Conservation (phyloP, 371 early-diverging fungal species). For the Mucor lusitanicus region DNA sequence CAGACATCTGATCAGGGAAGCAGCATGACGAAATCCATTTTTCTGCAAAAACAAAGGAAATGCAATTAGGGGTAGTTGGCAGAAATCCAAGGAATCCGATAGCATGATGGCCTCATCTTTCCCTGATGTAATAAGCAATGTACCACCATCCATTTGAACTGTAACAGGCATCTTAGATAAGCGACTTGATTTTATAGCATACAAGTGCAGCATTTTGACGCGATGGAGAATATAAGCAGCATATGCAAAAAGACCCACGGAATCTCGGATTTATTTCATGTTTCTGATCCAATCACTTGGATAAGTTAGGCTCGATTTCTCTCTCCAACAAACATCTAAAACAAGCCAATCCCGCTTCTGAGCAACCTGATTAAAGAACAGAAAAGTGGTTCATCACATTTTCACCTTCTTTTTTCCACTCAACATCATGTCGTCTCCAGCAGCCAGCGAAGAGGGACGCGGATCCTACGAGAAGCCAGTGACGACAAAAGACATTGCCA, state of each 20-base stretch:
- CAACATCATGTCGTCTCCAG: neutral
- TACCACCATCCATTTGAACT: too few species aligned
- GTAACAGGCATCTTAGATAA: too few species aligned
- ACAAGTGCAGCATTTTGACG: too few species aligned
- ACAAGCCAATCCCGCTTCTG: neutral
- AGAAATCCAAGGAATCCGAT: too few species aligned
- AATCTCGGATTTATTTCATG: neutral
- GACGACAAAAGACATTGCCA: conserved; percentile 57
- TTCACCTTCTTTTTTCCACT: neutral
- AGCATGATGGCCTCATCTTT: too few species aligned
- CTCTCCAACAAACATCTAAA: neutral
- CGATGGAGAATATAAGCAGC: neutral
- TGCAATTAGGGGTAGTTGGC: too few species aligned
- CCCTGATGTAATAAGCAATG: too few species aligned
- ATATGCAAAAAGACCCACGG: neutral
- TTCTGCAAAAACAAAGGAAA: neutral
- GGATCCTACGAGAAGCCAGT: conserved; percentile 31
- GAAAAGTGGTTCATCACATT: neutral
- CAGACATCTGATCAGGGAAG: neutral
- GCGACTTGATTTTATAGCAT: too few species aligned
- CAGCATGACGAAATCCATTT: neutral
- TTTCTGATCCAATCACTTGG: neutral
- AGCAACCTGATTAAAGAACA: neutral
- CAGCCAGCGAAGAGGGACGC: neutral
- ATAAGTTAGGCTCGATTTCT: neutral